Conservation (phyloP, 495 filamentous ascomycete species). For the Penicillium tannophilum region DNA sequence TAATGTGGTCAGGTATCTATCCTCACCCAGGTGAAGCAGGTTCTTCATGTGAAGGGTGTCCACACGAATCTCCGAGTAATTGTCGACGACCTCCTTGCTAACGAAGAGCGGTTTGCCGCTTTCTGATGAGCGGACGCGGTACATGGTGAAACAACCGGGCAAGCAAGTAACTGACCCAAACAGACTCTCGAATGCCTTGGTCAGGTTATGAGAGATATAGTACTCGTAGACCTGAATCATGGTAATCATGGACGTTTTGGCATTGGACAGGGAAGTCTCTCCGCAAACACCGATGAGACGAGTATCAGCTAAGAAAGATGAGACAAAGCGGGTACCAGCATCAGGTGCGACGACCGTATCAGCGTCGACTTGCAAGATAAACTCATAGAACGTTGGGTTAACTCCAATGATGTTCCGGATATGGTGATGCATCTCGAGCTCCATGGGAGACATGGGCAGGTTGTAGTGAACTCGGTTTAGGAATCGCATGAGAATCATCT, state of each 20-base stretch:
- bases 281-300: conserved; percentile 91
- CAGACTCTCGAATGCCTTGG: conserved; percentile 97
- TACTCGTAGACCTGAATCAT: conserved; percentile 99
- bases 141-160: conserved; percentile 98
- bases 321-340: conserved; percentile 89
- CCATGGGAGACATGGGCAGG: conserved; percentile 90
- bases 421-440: conserved; percentile 98
- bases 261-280: conserved; percentile 91
- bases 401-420: conserved; percentile 99
- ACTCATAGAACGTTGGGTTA: conserved; percentile 98
- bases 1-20: conserved; percentile 94
- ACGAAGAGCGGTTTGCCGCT: conserved; percentile 95
- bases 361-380: conserved; percentile 94
- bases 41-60: conserved; percentile 99
- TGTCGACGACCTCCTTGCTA: conserved; percentile 82
- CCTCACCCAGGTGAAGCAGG: conserved; percentile 84
- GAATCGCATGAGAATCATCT: conserved; percentile 98
- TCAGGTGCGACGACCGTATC: conserved; percentile 93
- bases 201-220: conserved; percentile 97
- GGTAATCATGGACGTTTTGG: conserved; percentile 87
- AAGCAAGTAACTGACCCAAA: conserved; percentile 98
- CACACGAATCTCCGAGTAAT: conserved; percentile 88
- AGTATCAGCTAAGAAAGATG: conserved; percentile 88
- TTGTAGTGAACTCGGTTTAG: conserved; percentile 98
- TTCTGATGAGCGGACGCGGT: conserved; percentile 90